Percentiles rank a stretch among this genome's conserved stretches.
Conservation (phyloP, 2,329 filamentous ascomycete genomes). For the Ramichloridium luteum region DNA sequence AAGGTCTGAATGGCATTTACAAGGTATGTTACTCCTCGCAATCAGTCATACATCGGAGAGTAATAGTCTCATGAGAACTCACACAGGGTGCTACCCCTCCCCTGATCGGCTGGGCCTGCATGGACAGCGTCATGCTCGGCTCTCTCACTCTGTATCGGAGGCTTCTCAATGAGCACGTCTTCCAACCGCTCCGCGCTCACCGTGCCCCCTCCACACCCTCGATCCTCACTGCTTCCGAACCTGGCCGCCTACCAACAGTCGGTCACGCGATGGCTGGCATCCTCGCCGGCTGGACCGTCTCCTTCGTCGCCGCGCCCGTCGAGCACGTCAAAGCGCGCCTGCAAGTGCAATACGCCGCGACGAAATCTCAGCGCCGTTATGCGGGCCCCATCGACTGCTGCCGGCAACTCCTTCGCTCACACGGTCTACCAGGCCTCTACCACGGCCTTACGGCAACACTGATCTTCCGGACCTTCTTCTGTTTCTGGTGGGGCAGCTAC, state of each 20-base stretch:
- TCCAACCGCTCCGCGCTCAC: slow-evolving; percentile 38
- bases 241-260: slow-evolving; percentile 52
- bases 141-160: slow-evolving; percentile 83
- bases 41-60: background rate
- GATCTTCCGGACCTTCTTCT: slow-evolving; percentile 85
- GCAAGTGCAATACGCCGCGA: slow-evolving; percentile 82
- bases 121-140: slow-evolving; percentile 89
- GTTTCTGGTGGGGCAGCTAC: slow-evolving; percentile 97
- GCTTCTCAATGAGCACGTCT: slow-evolving; percentile 68
- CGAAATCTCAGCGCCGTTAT: slow-evolving; percentile 68
- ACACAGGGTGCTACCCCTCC: slow-evolving; percentile 50
- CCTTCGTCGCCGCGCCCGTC: slow-evolving; percentile 82
- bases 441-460: slow-evolving; percentile 76
- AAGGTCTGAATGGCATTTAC: slow-evolving; percentile 77
- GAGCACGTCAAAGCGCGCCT: slow-evolving; percentile 91
- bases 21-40: slow-evolving; percentile 51
- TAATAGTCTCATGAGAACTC: background rate
- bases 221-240: slow-evolving; percentile 20
- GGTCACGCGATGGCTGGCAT: slow-evolving; percentile 84
- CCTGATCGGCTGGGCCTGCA: slow-evolving; percentile 94
- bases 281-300: slow-evolving; percentile 78
- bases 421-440: slow-evolving; percentile 72
- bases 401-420: slow-evolving; percentile 49
- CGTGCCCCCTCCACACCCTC: slow-evolving; percentile 11
- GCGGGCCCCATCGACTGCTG: slow-evolving; percentile 77